Evolutionary conservation across 495 filamentous ascomycete genomes (phyloP).

Genomic region (Beverwykella pulmonaria): DNA sequence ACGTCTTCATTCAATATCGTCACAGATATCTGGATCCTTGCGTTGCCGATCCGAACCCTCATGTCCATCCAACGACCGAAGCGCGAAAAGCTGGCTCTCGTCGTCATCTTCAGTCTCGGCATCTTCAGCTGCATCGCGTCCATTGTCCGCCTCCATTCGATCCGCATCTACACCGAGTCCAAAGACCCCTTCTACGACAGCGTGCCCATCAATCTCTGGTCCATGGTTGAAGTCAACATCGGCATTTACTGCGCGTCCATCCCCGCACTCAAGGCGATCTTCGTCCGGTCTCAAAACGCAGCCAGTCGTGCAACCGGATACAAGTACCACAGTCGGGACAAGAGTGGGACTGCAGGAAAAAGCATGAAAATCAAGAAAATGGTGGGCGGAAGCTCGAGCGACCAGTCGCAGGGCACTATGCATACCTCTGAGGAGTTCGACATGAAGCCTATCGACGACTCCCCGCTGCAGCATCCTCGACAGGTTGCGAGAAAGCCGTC

Average conservation of each 20-base stretch:
- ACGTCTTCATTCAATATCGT: constrained; percentile 57
- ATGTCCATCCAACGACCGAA: constrained; percentile 49
- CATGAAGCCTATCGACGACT: constrained; percentile 1
- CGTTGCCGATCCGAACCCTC: constrained; percentile 54
- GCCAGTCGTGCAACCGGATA: constrained; percentile 34
- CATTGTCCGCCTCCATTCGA: constrained; percentile 52
- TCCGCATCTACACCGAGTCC: constrained; percentile 39
- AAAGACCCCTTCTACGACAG: constrained; percentile 44
- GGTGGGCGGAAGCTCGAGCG: constrained; percentile 3
- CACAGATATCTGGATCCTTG: constrained; percentile 56
- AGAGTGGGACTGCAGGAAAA: constrained; percentile 13
- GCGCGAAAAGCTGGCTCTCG: constrained; percentile 52
- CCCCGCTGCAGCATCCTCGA: neutral
- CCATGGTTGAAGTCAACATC: constrained; percentile 52
- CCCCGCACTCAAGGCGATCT: constrained; percentile 43
- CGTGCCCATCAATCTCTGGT: constrained; percentile 53
- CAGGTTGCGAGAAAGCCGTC: neutral
- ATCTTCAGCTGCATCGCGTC: constrained; percentile 49
- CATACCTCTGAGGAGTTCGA: constrained; percentile 2
- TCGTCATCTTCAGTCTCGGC: constrained; percentile 55
- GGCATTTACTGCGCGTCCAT: constrained; percentile 54
- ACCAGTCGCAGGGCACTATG: neutral
- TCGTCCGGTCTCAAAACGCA: constrained; percentile 47
- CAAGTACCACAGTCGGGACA: constrained; percentile 30
- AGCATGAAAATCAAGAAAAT: neutral